Base-by-base conservation (phyloP, 2,329 filamentous ascomycete species). In the Thielaviopsis populi region DNA sequence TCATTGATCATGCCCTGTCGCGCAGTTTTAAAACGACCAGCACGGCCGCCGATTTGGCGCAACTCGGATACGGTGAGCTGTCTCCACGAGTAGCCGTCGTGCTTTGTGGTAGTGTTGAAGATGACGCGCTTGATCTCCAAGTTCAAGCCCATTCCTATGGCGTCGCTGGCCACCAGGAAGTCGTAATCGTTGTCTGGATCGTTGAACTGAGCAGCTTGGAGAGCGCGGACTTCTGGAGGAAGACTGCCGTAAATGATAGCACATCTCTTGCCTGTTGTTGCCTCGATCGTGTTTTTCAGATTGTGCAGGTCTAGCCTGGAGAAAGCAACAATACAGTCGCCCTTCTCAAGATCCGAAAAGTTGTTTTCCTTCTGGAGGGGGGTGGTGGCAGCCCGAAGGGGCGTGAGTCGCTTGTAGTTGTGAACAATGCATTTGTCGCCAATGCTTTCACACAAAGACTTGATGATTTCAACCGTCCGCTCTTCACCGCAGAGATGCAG, bases 91-190 rank as follows among this genome's bases (percentile, higher is more conserved):
- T 68, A 70, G 1, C 87, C 87, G 67, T 91, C 81, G 68, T 80
- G 86, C 72, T 96, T 99, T 66, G 79, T 76, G 1, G 85, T 80
- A 0, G 86, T 80, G 70, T 96, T 89, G 68, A 99, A 94, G 63
- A 99, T 83, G 66, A 99, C 82, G 30, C 95, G 87, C 71, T 91
- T 94, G 72, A 96, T 90, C 74, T 85, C 91, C 72, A 99, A 75
- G 70, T 99, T 99, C 24, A 99, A 77, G 0, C 95, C 94, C 92
- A 99, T 97, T 43, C 94, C 94, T 67, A 99, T 92, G 58, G 94
- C 94, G 74, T 96, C 91, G 69, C 90, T 96, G 8, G 95, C 94
- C 30, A 94, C 91, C 5, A 99, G 78, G 69, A 85, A 95, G 72
- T 99, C 94, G 71, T 96, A 99, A 66, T 96, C 91, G 72, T 95